Evolutionary conservation across 805 yeast species (phyloP), one percentile per base, ranked within the genome.

Genomic region (Helenozyma rhizophorensis): DNA sequence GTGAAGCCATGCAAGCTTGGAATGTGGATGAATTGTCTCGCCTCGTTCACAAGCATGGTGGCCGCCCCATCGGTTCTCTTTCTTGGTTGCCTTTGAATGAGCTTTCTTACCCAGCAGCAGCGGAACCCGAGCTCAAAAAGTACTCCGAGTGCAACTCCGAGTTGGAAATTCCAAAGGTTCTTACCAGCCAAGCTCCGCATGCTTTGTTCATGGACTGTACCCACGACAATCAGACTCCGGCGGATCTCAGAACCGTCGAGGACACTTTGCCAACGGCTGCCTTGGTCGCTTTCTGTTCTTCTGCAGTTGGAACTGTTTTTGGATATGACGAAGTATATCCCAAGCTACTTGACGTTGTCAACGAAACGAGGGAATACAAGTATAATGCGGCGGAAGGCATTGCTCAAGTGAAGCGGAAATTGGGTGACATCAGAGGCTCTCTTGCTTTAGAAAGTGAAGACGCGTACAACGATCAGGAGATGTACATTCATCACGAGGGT

Each of bases 1-100:
- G 98, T 52, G 98, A 90, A 54, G 97, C 97, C 1, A 90, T 93
- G 95, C 97, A 88, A 62, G 93, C 97, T 1, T 81, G 93, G 80
- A 78, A 83, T 9, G 93, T 84, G 9, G 80, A 75, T 23, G 97
- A 90, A 52, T 70, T 90, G 21, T 86, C 96, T 3, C 68, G 90
- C 37, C 68, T 89, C 31, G 83, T 90, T 16, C 96, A 90, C 55
- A 77, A 80, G 50, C 95, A 90, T 56, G 97, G 97, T 22, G 98
- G 98, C 3, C 70, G 87, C 45, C 96, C 97, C 22, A 84, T 90
- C 55, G 98, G 98, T 4, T 87, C 96, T 0, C 80, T 83, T 47
- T 76, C 79, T 32, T 83, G 86, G 74, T 62, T 82, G 28, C 90
- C 95, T 1, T 65, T 86, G 48, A 90, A 83, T 49, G 80, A 75